Percentiles rank a stretch among this genome's conserved stretches.
Conservation (phyloP, 2,329 filamentous ascomycete genomes). For the Mycosphaerella sp. region DNA sequence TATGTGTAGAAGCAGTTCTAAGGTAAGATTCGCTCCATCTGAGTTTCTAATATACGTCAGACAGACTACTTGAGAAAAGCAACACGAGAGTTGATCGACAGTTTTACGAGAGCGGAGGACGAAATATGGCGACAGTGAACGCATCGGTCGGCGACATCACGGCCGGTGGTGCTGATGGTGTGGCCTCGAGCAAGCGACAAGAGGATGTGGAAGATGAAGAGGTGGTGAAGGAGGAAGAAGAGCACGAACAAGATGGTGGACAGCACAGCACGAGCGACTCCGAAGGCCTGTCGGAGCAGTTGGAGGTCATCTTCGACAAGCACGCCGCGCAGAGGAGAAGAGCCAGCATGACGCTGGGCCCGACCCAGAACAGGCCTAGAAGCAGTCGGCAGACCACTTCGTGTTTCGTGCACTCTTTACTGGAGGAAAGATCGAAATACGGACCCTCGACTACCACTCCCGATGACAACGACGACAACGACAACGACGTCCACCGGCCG, state of each 20-base stretch:
- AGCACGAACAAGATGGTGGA: constrained; percentile 1
- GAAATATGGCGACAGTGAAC: constrained; percentile 6
- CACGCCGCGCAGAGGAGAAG: constrained; percentile 51
- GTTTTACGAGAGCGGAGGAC: constrained; percentile 2
- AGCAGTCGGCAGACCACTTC: constrained; percentile 43
- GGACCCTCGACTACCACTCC: constrained; percentile 29
- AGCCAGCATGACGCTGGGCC: constrained; percentile 45
- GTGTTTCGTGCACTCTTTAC: constrained; percentile 57
- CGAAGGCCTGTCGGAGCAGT: constrained; percentile 28
- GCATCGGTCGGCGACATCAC: background rate
- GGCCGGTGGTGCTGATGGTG: constrained; percentile 4
- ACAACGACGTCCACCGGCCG: constrained; percentile 18
- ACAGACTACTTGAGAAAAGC: constrained; percentile 1
- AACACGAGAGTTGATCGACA: constrained; percentile 1
- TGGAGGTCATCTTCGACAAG: constrained; percentile 53
- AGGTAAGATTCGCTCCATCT: background rate
- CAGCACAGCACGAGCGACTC: constrained; percentile 25
- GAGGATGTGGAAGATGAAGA: constrained; percentile 8
- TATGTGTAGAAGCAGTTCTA: no score
- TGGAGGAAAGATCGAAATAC: constrained; percentile 40
- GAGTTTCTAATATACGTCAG: background rate
- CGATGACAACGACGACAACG: no score
- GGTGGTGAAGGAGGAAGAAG: background rate
- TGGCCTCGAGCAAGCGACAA: constrained; percentile 8
- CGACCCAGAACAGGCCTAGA: constrained; percentile 27